Conservation (phyloP, 495 filamentous ascomycete genomes). For the Penicillium cosmopolitanum region DNA sequence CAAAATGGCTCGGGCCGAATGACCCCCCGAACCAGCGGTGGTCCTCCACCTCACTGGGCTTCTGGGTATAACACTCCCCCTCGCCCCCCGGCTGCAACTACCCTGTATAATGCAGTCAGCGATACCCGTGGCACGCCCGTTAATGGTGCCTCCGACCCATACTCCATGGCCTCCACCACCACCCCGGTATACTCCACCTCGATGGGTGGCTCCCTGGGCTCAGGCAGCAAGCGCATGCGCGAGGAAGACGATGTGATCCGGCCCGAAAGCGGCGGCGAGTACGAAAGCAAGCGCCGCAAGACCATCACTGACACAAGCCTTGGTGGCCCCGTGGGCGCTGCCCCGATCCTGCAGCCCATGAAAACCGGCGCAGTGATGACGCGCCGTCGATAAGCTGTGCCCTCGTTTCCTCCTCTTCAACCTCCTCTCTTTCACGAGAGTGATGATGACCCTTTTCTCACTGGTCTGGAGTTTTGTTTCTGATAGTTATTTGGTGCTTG, state of each 20-base stretch:
- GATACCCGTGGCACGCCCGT: constrained; percentile 71
- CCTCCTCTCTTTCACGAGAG: too few relatives aligned
- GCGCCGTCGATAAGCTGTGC: constrained; percentile 38
- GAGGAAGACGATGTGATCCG: constrained; percentile 75
- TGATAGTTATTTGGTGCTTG: too few relatives aligned
- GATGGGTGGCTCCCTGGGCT: constrained; percentile 67
- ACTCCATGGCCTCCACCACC: constrained; percentile 60
- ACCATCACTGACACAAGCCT: constrained; percentile 67
- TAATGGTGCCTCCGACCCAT: constrained; percentile 73
- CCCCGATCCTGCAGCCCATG: constrained; percentile 45
- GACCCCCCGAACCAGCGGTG: constrained; percentile 76
- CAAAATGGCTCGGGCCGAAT: constrained; percentile 84
- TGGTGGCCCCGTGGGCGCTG: constrained; percentile 48
- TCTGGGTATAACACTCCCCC: constrained; percentile 83
- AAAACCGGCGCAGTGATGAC: constrained; percentile 45
- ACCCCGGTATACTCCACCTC: constrained; percentile 58
- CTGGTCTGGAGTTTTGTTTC: too few relatives aligned
- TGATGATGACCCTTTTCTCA: too few relatives aligned
- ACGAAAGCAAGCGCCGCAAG: constrained; percentile 82
- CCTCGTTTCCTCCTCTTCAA: too few relatives aligned
- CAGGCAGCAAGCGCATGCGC: constrained; percentile 76
- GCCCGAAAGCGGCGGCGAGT: constrained; percentile 64
- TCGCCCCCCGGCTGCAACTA: constrained; percentile 70
- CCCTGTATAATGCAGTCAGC: constrained; percentile 87
- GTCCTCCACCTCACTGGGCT: constrained; percentile 72